A percentile compares a stretch with the other conserved stretches of the same genome.
Evolutionary conservation across 345 rosid species (phyloP).

Genomic region (Sapria himalayana): DNA sequence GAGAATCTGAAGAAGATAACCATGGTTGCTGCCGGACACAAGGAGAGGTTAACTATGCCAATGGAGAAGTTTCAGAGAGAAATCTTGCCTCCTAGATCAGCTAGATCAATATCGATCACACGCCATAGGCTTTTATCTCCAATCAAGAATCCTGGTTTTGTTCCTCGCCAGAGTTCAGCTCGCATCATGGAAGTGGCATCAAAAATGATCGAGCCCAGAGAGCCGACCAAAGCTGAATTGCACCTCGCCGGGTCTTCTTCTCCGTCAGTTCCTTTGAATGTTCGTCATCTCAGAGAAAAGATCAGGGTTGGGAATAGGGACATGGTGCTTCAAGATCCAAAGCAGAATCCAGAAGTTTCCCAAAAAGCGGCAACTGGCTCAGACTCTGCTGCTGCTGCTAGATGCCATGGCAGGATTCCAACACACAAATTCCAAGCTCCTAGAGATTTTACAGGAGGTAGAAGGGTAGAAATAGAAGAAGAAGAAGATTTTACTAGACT

Average conservation of each 20-base stretch:
- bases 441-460: too few relatives aligned
- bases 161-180: constrained; percentile 67
- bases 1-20: constrained; percentile 27
- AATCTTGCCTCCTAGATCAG: constrained; percentile 78
- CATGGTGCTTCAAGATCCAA: too few relatives aligned
- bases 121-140: constrained; percentile 88
- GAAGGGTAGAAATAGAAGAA: too few relatives aligned
- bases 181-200: constrained; percentile 96
- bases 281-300: constrained; percentile 43
- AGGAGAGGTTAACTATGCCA: constrained; percentile 30
- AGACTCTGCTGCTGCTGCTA: too few relatives aligned
- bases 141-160: constrained; percentile 67
- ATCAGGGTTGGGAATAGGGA: constrained; percentile 44
- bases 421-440: too few relatives aligned
- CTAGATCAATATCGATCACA: constrained; percentile 80
- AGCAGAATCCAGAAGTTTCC: too few relatives aligned
- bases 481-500: constrained; percentile 28
- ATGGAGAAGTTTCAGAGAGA: constrained; percentile 90
- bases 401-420: too few relatives aligned
- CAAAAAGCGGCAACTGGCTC: too few relatives aligned
- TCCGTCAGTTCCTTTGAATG: constrained; percentile 45
- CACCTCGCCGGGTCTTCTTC: constrained; percentile 37
- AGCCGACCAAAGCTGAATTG: constrained; percentile 23
- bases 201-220: constrained; percentile 38
- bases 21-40: constrained; percentile 20